A percentile compares a stretch with the other conserved stretches of the same genome.
Conservation (phyloP, 2,329 filamentous ascomycete genomes). For the Trichoderma cornu-damae region DNA sequence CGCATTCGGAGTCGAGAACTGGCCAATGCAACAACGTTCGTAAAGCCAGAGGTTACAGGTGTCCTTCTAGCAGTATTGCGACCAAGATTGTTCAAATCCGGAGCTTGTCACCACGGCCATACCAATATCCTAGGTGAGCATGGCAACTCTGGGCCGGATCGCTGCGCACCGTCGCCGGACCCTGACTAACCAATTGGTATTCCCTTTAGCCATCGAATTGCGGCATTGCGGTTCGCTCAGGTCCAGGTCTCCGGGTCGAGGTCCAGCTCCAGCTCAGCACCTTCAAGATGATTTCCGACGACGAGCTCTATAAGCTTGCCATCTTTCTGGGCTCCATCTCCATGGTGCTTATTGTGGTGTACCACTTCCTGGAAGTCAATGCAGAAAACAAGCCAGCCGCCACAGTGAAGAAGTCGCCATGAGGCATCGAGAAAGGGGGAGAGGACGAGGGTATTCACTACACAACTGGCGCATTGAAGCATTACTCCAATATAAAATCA, state of each 20-base stretch:
- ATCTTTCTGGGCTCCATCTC: slow-evolving; percentile 85
- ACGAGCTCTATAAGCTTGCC: slow-evolving; percentile 82
- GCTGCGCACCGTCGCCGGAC: background rate
- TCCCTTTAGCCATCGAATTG: background rate
- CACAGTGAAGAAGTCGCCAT: slow-evolving; percentile 19
- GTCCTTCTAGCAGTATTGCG: slow-evolving; percentile 20
- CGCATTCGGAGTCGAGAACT: background rate
- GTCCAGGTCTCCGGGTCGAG: too few relatives aligned
- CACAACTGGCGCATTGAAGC: background rate
- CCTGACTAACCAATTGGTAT: background rate
- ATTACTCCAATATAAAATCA: background rate
- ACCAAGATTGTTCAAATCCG: background rate
- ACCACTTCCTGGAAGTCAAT: slow-evolving; percentile 96
- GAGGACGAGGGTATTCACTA: background rate
- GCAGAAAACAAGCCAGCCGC: slow-evolving; percentile 35
- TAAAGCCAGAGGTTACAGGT: slow-evolving; percentile 21
- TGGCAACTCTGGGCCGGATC: background rate
- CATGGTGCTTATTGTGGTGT: slow-evolving; percentile 89
- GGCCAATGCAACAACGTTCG: slow-evolving; percentile 12
- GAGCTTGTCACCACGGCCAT: slow-evolving; percentile 4
- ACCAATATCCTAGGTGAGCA: background rate
- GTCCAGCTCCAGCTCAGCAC: slow-evolving; percentile 4
- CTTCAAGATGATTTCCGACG: slow-evolving; percentile 85
- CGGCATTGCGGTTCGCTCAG: slow-evolving; percentile 6
- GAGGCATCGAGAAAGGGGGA: background rate